Evolutionary conservation across 768 basidiomycete genomes (phyloP), one percentile per base, ranked within the genome.

Genomic region (Collybiopsis luxurians): DNA sequence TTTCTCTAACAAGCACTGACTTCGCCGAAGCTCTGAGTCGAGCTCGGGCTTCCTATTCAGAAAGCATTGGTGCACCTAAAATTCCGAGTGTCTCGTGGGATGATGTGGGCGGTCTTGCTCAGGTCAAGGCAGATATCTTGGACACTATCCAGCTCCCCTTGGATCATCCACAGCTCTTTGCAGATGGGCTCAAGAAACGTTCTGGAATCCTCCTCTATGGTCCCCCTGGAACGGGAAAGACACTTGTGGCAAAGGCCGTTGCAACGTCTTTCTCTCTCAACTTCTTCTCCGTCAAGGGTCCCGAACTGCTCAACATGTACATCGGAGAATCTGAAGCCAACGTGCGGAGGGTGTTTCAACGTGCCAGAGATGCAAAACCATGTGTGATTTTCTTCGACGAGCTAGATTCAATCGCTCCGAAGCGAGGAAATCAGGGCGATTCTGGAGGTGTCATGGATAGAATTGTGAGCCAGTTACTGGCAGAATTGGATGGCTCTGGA

Each of bases 301-400:
- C 95, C 2, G 95, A 98, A 66, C 73, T 98, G 36, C 82, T 97
- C 50, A 96, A 96, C 72, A 98, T 98, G 95, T 98, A 96, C 72
- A 96, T 98, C 64, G 95, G 95, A 57, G 95, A 97, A 72, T 95
- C 93, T 11, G 95, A 98, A 71, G 97, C 98, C 59, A 99, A 98
- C 71, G 95, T 99, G 39, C 84, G 97, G 13, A 79, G 87, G 15
- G 86, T 98, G 1, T 98, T 98, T 69, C 92, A 95, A 67, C 83
- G 85, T 12, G 95, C 95, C 26, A 75, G 92, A 52, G 94, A 95
- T 73, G 95, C 95, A 1, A 86, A 85, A 53, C 95, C 95, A 7
- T 98, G 95, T 70, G 89, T 97, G 45, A 90, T 98, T 48, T 98
- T 98, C 71, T 97, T 98, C 70, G 95, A 98, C 70, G 95, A 98